Evolutionary conservation across 192 early-diverging fungal genomes (phyloP), one percentile per base, ranked within the genome.

Genomic region (Coemansia sp.): DNA sequence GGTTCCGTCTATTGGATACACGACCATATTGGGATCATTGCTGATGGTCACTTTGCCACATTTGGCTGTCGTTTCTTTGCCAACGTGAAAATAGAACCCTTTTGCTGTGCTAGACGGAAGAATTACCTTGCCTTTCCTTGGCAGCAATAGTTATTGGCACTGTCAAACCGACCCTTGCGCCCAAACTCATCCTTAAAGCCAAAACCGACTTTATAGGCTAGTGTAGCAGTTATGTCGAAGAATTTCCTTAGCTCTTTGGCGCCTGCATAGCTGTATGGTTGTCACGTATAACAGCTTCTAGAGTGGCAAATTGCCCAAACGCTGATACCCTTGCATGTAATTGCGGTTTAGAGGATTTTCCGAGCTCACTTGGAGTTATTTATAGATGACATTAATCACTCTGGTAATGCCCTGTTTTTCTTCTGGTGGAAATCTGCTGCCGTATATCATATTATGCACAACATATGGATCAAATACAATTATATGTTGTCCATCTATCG

Each of bases 1-100:
- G 16, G 90, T 91, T 26, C 92, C 91, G 67, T 93, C 90, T 72
- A 82, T 88, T 2, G 96, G 96, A 69, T 98, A 94, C 21, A 96
- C 91, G 50, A 95, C 26, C 26, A 26, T 26, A 26, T 26, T 26
- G 26, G 26, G 93, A 16, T 87, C 84, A 67, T 91, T 71, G 19
- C 90, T 89, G 62, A 69, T 84, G 85, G 37, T 81, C 16, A n/a
- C 89, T 32, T 78, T 52, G n/a, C 72, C 80, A 26, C 28, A 40
- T 68, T 76, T 87, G 19, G 92, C 86, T 26, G 88, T 84, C 3
- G 91, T 88, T 67, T 96, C 95, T 69, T 98, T 93, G 62, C 96
- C 96, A 80, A 21, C 86, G 78, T 13, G 70, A 63, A 61, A 91
- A 89, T 10, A 96, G 86, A 37, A 88, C 81, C 46, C 80, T 78